Percentiles rank a stretch among this genome's conserved stretches.
Evolutionary conservation across 116 monocot species (phyloP).

Genomic region (Phalaenopsis hybrid): DNA sequence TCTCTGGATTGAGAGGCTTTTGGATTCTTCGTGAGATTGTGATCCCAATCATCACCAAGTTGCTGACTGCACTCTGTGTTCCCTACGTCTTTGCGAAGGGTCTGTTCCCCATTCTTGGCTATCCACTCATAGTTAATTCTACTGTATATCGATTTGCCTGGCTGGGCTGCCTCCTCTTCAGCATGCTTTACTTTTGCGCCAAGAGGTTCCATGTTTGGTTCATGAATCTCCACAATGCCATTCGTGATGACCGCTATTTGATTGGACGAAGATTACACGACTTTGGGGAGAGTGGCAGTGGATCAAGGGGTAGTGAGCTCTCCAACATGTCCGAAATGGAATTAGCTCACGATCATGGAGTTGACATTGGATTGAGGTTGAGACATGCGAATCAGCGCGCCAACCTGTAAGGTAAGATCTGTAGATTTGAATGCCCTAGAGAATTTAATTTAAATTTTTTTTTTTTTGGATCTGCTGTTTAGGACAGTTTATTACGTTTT

Average conservation of each 20-base stretch:
- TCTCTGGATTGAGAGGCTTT: constrained; percentile 68
- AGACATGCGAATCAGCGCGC: constrained; percentile 14
- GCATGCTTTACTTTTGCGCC: constrained; percentile 58
- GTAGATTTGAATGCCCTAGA: background rate
- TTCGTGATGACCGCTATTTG: constrained; percentile 88
- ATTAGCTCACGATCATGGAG: constrained; percentile 6
- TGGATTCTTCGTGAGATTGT: constrained; percentile 96
- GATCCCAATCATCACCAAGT: constrained; percentile 64
- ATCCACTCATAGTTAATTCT: constrained; percentile 78
- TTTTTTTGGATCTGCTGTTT: background rate
- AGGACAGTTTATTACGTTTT: background rate
- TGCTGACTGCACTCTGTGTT: constrained; percentile 84
- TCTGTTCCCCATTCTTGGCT: constrained; percentile 80
- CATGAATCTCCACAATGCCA: constrained; percentile 92
- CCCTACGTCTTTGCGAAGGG: constrained; percentile 93
- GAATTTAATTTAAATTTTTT: background rate
- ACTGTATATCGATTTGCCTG: constrained; percentile 93
- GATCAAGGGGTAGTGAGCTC: background rate
- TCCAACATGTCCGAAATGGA: background rate
- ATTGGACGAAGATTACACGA: constrained; percentile 86
- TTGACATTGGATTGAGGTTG: constrained; percentile 9
- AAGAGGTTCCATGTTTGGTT: constrained; percentile 88
- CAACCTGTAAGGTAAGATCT: constrained; percentile 7
- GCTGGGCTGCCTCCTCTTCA: constrained; percentile 79
- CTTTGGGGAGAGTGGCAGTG: constrained; percentile 44